A percentile compares a stretch with the other conserved stretches of the same genome.
phyloP scores from a whole-genome alignment of 345 rosid species.

The Pugionium dolabratum region DNA sequence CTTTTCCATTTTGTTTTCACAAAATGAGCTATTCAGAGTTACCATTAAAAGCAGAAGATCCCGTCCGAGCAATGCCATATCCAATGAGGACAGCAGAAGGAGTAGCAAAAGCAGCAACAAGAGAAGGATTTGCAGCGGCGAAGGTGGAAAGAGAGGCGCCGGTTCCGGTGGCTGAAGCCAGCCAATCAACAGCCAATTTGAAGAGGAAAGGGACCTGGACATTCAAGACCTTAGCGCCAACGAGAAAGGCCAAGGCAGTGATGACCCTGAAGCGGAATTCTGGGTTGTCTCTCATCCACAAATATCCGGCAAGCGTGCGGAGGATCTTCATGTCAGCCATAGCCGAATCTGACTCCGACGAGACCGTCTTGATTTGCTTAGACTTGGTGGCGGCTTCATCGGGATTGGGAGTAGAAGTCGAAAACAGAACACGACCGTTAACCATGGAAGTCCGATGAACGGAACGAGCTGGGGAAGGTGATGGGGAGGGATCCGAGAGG shows the following conservation, averaged over 20 bases:
- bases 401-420: constrained; percentile 50
- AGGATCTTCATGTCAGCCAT: constrained; percentile 74
- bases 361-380: constrained; percentile 33
- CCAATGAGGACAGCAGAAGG: constrained; percentile 87
- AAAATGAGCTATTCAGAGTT: constrained; percentile 19
- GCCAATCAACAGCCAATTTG: constrained; percentile 93
- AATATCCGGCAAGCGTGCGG: constrained; percentile 68
- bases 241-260: constrained; percentile 78
- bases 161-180: constrained; percentile 59
- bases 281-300: constrained; percentile 85
- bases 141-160: constrained; percentile 58
- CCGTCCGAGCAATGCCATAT: constrained; percentile 86
- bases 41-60: constrained; percentile 93
- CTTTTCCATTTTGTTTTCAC: not conserved
- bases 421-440: constrained; percentile 47
- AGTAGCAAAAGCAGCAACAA: constrained; percentile 69
- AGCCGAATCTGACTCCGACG: constrained; percentile 31
- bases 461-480: constrained; percentile 28
- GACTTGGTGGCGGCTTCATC: constrained; percentile 28
- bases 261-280: constrained; percentile 86
- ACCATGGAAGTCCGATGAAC: constrained; percentile 44
- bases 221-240: constrained; percentile 85
- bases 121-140: constrained; percentile 60
- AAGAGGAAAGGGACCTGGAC: constrained; percentile 97
- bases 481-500: constrained; percentile 40